Evolutionary conservation across 495 filamentous ascomycete genomes (phyloP), one percentile per base, ranked within the genome.

Genomic region (Copromyces sp.): DNA sequence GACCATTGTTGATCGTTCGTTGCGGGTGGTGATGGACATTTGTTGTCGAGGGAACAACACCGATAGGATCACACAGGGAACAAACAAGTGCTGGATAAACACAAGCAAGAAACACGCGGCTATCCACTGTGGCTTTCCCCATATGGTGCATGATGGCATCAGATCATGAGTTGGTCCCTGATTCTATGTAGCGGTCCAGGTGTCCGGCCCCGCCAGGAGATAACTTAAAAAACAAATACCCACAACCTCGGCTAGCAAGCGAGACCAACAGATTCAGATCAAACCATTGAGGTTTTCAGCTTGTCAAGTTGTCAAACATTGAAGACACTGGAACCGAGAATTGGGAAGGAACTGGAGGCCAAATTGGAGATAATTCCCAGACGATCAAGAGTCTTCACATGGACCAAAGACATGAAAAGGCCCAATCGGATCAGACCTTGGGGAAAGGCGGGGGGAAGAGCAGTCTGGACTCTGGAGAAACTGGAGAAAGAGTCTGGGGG

Each of bases 261-360:
- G 53, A 61, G 20, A n/a, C 2, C 71, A 68, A 61, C 71, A 72
- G 68, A 72, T 73, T 69, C 20, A 71, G 68, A 24, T 38, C 39
- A 72, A 70, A 70, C 69, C 65, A 42, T 74, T 70, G 9, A 69
- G 4, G 68, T 69, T 40, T 39, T 37, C 68, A 38, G 38, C 32
- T 20, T 59, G 24, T 32, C 53, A 61, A 16, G 53, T 61, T 61
- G 47, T 53, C 53, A 16, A 1, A 32, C 47, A 16, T 29, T 3
- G 24, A 59, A 59, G 11, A 59, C 47, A 9, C 1, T 24, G 17
- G 44, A 47, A 24, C n/a, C 44, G 45, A 24, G 24, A 24, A 47
- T 44, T 44, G 17, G 42, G 42, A 44, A 44, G 3, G 35, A 37
- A 37, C 35, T 3, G 35, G 5, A 37, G 42, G 42, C 42, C 16